Base-by-base conservation (phyloP, 1,284 basidiomycete species). In the Nidula niveotomentosa region DNA sequence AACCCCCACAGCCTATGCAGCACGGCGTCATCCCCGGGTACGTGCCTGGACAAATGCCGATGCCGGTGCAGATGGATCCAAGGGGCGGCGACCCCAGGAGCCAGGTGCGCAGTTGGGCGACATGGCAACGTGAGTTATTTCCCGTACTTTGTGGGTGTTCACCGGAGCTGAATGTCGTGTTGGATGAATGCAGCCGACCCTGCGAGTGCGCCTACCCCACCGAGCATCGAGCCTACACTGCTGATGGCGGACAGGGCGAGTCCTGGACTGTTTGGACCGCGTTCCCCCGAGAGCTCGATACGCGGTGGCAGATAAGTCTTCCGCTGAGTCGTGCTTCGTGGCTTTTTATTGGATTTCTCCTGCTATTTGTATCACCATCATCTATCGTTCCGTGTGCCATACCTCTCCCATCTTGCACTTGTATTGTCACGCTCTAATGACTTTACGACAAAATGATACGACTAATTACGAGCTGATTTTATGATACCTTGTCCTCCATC, bases 51-150 rank as follows among this genome's bases (percentile, higher is more conserved):
- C n/a, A 6, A 15, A 47, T 47, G 45, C 45, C 13, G 6, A 4
- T 23, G 6, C 39, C 39, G 39, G 15, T 41, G 39, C 12, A 13
- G 4, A 41, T 41, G 45, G 45, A 18, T 9, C 45, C 18, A 4
- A 12, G 17, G 13, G 17, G 39, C 6, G n/a, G 10, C 49, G 72
- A 74, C 55, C 75, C 67, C 54, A 68, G 67, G 48, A 65, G 61
- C 55, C 76, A 75, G 63, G 67, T 69, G 17, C 65, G 65, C 36
- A 83, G 82, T 4, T 87, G 88, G 86, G 77, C 76, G 44, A 81
- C 82, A 47, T 90, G 88, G 87, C 83, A 79, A 69, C 86, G 88
- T 90, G 62, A 73, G 86, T 47, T 23, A 10, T 39, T 15, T 30
- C 36, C 18, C 17, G 34, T 39, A 0, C 35, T 43, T 15, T 23